phyloP scores from a whole-genome alignment of 139 green algal genomes.

The Closterium sp. region DNA sequence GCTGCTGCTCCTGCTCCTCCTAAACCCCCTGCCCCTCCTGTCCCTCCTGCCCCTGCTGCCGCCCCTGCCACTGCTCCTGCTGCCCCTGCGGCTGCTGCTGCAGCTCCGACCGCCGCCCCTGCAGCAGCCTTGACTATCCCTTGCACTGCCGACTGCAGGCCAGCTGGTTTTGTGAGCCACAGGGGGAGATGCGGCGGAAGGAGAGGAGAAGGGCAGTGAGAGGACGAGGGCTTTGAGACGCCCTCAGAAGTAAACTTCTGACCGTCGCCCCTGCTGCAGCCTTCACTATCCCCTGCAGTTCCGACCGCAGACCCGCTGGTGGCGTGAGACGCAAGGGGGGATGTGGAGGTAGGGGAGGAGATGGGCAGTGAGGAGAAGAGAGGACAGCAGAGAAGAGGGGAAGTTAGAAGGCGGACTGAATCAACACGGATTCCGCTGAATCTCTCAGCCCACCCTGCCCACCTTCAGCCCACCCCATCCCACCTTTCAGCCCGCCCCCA shows the following conservation, averaged over 20 bases:
- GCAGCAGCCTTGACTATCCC: conserved; percentile 8
- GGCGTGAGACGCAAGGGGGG: no score
- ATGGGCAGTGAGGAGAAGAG: background rate
- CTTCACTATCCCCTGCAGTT: background rate
- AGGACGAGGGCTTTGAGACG: no score
- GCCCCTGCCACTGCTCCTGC: background rate
- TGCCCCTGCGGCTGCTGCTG: background rate
- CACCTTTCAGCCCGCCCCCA: background rate
- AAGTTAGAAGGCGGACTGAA: no score
- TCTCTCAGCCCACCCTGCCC: background rate
- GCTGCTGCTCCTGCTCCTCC: background rate
- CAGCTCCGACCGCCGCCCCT: background rate
- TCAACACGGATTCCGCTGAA: no score
- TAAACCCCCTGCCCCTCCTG: background rate
- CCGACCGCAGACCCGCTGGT: background rate
- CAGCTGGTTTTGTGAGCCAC: background rate
- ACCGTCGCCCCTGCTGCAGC: background rate
- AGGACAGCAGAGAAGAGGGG: no score
- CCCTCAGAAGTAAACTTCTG: no score
- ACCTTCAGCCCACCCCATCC: background rate
- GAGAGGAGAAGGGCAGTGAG: no score
- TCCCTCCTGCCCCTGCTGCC: background rate
- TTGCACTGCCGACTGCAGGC: conserved; percentile 5
- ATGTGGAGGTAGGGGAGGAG: background rate
- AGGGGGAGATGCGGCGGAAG: no score